Evolutionary conservation across 306 rosid genomes (phyloP).

Genomic region (Ceratonia siliqua): DNA sequence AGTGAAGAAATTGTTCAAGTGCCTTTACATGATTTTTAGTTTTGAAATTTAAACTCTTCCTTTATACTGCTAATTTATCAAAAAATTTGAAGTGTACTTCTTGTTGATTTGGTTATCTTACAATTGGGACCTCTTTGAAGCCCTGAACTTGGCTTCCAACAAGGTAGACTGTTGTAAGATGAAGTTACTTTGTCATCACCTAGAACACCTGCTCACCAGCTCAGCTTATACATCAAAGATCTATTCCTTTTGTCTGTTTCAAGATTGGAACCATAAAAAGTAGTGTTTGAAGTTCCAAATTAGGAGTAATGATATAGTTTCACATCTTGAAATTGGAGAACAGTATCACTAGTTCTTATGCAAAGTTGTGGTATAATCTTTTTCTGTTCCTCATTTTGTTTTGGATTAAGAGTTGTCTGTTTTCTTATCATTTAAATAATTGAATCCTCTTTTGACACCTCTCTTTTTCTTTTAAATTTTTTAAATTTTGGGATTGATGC

Average conservation of each 20-base stretch:
- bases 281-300: neutral
- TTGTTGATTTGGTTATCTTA: neutral
- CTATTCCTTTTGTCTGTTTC: neutral
- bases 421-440: slow-evolving; percentile 4
- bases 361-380: neutral
- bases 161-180: neutral
- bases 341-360: neutral
- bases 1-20: slow-evolving; percentile 14
- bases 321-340: slow-evolving; percentile 5
- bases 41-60: slow-evolving; percentile 1
- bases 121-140: neutral
- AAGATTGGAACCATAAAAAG: neutral
- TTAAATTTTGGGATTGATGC: neutral
- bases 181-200: neutral
- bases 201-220: neutral
- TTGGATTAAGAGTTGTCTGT: neutral
- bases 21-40: neutral
- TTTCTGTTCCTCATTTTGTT: neutral
- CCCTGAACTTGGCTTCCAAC: neutral
- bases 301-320: neutral
- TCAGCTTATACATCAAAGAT: neutral
- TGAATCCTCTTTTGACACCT: neutral
- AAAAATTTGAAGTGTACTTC: neutral
- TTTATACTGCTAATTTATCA: neutral
- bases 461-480: no score